A percentile compares a stretch with the other conserved stretches of the same genome.
Conservation (phyloP, 2,329 filamentous ascomycete species). For the Ophioceras dolichostomum region DNA sequence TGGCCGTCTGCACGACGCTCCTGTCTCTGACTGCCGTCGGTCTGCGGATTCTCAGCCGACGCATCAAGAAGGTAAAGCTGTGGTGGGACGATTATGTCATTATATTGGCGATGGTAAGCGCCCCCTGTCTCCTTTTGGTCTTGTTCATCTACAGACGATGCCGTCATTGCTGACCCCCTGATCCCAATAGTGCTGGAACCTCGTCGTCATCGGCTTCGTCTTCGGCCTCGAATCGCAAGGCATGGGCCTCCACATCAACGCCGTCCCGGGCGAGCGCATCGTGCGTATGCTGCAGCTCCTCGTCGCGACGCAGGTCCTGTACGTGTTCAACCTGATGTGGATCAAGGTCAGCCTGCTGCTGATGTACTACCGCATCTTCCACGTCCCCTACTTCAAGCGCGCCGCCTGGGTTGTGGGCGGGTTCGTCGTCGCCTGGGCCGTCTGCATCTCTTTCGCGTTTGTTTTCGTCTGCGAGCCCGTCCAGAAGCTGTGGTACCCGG, state of each 20-base stretch:
- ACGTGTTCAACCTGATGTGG: conserved; percentile 31
- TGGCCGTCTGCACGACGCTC: conserved; percentile 26
- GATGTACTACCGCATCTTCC: conserved; percentile 42
- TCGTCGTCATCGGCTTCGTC: conserved; percentile 31
- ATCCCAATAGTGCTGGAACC: conserved; percentile 27
- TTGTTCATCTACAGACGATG: not conserved
- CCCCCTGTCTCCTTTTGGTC: not conserved
- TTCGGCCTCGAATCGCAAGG: conserved; percentile 32
- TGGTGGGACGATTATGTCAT: conserved; percentile 41
- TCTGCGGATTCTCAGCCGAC: conserved; percentile 27
- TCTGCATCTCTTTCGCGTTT: conserved; percentile 33
- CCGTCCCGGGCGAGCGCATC: conserved; percentile 21
- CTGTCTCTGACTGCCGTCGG: conserved; percentile 23
- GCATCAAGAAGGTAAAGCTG: conserved; percentile 26
- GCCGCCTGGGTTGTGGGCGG: conserved; percentile 25
- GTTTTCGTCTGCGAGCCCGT: conserved; percentile 40
- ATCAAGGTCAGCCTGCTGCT: conserved; percentile 37
- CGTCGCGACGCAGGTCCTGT: conserved; percentile 32
- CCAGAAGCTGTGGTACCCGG: conserved; percentile 32
- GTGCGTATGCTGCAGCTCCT: conserved; percentile 33
- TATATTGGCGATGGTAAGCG: conserved; percentile 31
- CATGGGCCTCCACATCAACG: conserved; percentile 33
- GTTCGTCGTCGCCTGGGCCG: conserved; percentile 32
- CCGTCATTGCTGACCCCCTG: not conserved
- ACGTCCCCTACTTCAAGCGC: conserved; percentile 26